These are phyloP conservation scores for Eucalyptus brandiana DNA, from an alignment of 345 rosid species.

Conservation along the genomic window DNA sequence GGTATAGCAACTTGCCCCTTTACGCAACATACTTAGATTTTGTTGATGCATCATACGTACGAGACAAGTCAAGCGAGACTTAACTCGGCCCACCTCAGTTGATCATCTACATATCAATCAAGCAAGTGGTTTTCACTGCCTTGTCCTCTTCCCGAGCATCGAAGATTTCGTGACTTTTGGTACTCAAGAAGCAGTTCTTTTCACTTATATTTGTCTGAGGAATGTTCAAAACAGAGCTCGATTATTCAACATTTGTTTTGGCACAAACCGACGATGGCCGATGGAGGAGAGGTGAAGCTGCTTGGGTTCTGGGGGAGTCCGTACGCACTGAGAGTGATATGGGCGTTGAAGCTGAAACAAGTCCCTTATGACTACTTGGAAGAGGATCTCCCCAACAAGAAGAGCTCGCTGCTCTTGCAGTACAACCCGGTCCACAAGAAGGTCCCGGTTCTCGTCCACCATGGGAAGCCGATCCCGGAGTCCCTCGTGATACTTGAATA, in stretches of 20 bases:
- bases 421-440: slow-evolving; percentile 11
- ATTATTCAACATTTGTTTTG: not conserved
- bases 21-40: not conserved
- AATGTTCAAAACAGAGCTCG: not conserved
- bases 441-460: slow-evolving; percentile 14
- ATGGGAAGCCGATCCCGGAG: slow-evolving; percentile 8
- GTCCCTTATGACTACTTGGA: slow-evolving; percentile 6
- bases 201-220: not conserved
- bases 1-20: not conserved
- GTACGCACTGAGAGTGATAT: not conserved
- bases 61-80: not conserved
- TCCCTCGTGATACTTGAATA: slow-evolving; percentile 14
- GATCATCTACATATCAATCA: not conserved
- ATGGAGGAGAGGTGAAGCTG: not conserved
- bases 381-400: slow-evolving; percentile 6
- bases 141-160: not conserved
- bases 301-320: slow-evolving; percentile 16
- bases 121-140: not conserved
- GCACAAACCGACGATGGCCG: not conserved
- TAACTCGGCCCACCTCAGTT: not conserved
- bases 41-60: not conserved
- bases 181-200: not conserved
- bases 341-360: slow-evolving; percentile 15
- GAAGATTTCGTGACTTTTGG: not conserved
- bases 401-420: slow-evolving; percentile 13